phyloP scores from a whole-genome alignment of 2,329 filamentous ascomycete genomes.

The Domatiomyces catenatus region DNA sequence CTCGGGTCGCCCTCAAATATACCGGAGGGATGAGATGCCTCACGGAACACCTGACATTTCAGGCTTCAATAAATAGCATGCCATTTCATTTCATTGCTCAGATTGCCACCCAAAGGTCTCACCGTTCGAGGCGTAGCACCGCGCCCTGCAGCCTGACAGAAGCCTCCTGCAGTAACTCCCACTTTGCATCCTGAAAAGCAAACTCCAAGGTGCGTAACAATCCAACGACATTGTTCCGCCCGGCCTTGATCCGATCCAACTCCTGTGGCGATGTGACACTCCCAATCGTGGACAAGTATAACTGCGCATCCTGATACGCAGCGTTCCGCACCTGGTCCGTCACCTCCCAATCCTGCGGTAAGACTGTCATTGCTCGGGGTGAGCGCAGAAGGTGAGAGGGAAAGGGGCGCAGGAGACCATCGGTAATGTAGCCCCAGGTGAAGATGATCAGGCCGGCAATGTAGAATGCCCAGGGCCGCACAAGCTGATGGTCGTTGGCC shows the following conservation, averaged over 20 bases:
- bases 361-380: background rate
- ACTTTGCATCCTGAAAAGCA: conserved; percentile 66
- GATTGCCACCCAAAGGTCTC: background rate
- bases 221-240: conserved; percentile 69
- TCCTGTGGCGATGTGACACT: conserved; percentile 62
- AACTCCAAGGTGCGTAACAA: conserved; percentile 66
- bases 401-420: conserved; percentile 51
- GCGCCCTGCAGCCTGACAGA: conserved; percentile 66
- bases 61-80: no score
- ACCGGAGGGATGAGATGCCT: no score
- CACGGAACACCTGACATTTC: no score
- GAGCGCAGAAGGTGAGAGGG: conserved; percentile 17
- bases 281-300: conserved; percentile 58
- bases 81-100: background rate
- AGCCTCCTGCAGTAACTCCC: conserved; percentile 84
- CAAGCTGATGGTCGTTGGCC: conserved; percentile 73
- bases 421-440: conserved; percentile 81
- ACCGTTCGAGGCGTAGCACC: conserved; percentile 29
- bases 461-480: conserved; percentile 92
- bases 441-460: conserved; percentile 83
- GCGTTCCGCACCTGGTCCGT: background rate
- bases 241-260: conserved; percentile 48
- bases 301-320: conserved; percentile 50
- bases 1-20: no score
- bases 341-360: background rate